These are phyloP conservation scores for Chenopodium quinoa DNA, from an alignment of 148 eudicot genomes.

Conservation along the genomic window DNA sequence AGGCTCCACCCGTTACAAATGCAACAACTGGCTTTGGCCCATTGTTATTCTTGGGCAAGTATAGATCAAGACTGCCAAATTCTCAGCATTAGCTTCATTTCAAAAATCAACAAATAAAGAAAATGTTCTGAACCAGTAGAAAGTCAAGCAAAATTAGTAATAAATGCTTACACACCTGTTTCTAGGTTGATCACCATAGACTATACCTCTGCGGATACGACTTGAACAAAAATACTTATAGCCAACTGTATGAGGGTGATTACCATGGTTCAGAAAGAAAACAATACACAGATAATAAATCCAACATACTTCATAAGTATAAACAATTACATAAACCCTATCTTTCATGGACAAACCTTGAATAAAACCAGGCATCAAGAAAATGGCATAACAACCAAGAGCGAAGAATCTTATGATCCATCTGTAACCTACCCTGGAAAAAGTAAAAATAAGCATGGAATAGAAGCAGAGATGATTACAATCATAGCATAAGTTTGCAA, in stretches of 20 bases:
- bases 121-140: neutral
- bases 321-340: neutral
- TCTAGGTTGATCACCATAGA: constrained; percentile 92
- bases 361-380: constrained; percentile 91
- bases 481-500: constrained; percentile 1
- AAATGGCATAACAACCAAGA: constrained; percentile 78
- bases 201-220: constrained; percentile 68
- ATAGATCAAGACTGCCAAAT: constrained; percentile 78
- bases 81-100: neutral
- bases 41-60: constrained; percentile 60
- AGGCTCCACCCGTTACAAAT: constrained; percentile 98
- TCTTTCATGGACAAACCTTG: constrained; percentile 49
- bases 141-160: neutral
- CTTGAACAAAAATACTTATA: constrained; percentile 70
- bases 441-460: constrained; percentile 37
- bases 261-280: neutral
- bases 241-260: constrained; percentile 49
- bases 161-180: constrained; percentile 52
- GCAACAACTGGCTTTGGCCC: constrained; percentile 74
- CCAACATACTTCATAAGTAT: neutral
- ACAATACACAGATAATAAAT: neutral
- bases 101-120: neutral
- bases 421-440: constrained; percentile 87
- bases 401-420: constrained; percentile 75
- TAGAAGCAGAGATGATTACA: neutral